These are phyloP conservation scores for Helenozyma rhizophorensis DNA, from an alignment of 805 yeast genomes.

Conservation along the genomic window DNA sequence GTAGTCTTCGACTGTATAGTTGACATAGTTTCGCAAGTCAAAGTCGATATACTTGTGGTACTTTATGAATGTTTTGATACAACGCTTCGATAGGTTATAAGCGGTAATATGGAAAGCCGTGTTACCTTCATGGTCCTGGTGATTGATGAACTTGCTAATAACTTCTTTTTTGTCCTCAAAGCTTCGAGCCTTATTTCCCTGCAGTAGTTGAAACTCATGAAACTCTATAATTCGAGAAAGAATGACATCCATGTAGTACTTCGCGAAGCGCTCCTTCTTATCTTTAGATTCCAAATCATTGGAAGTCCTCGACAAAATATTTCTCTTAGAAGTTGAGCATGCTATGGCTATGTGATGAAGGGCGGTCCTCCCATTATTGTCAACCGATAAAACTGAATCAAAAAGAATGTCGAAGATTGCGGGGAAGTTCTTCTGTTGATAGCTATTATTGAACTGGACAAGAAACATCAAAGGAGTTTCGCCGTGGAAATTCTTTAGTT, in stretches of 20 bases:
- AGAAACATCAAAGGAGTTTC: conserved; percentile 70
- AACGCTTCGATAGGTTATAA: conserved; percentile 19
- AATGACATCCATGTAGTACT: conserved; percentile 36
- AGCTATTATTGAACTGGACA: conserved; percentile 38
- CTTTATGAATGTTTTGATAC: conserved; percentile 21
- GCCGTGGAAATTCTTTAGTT: conserved; percentile 74
- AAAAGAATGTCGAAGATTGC: conserved; percentile 28
- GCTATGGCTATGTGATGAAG: conserved; percentile 38
- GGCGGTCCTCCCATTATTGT: conserved; percentile 37
- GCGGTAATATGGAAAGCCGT: conserved; percentile 93
- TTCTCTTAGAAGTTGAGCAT: conserved; percentile 14
- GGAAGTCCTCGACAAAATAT: conserved; percentile 1
- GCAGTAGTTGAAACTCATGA: conserved; percentile 20
- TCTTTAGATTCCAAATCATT: conserved; percentile 11
- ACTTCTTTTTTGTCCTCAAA: conserved; percentile 21
- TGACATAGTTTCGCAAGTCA: conserved; percentile 21
- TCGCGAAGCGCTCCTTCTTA: conserved; percentile 32
- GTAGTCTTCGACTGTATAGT: conserved; percentile 24
- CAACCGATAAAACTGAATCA: conserved; percentile 35
- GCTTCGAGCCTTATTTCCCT: conserved; percentile 9
- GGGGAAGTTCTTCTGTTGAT: conserved; percentile 34
- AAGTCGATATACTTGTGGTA: conserved; percentile 23
- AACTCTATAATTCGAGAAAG: conserved; percentile 30
- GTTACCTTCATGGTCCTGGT: conserved; percentile 91
- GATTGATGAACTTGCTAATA: conserved; percentile 59